These are phyloP conservation scores for Fomes fomentarius DNA, from an alignment of 1,284 basidiomycete species.

Conservation along the genomic window DNA sequence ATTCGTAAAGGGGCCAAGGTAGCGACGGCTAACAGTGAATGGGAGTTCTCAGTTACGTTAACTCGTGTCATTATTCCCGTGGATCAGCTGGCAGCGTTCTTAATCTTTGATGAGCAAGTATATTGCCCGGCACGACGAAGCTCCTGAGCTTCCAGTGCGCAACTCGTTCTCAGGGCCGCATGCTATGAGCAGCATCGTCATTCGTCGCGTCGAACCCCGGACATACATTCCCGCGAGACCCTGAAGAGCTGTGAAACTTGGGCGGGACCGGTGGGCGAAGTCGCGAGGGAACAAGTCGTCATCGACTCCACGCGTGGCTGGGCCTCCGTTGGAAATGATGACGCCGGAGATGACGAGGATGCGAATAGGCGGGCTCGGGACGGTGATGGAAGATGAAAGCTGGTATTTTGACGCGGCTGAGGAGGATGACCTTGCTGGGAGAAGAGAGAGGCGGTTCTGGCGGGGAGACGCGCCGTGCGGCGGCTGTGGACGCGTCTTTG, in stretches of 20 bases:
- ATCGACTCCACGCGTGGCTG: background rate
- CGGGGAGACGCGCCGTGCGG: slow-evolving; percentile 5
- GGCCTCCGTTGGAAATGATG: background rate
- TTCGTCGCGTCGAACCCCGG: background rate
- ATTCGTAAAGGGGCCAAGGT: too few species aligned
- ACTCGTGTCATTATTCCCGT: background rate
- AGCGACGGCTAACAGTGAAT: background rate
- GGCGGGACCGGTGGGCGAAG: slow-evolving; percentile 10
- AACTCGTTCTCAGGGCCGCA: background rate
- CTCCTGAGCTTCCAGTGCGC: background rate
- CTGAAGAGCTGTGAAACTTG: slow-evolving; percentile 1
- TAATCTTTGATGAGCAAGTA: slow-evolving; percentile 1
- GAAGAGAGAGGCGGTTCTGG: slow-evolving; percentile 9
- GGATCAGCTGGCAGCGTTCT: background rate
- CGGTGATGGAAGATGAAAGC: slow-evolving; percentile 17
- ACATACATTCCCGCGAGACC: background rate
- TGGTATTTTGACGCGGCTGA: slow-evolving; percentile 2
- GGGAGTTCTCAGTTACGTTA: too few species aligned
- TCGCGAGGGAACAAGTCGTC: slow-evolving; percentile 8
- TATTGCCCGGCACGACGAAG: background rate
- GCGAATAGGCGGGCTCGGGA: slow-evolving; percentile 10
- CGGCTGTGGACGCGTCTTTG: slow-evolving; percentile 11
- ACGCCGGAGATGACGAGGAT: slow-evolving; percentile 3
- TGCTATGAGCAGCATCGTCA: background rate
- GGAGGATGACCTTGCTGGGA: slow-evolving; percentile 11